Base-by-base conservation (phyloP, 768 basidiomycete genomes). In the Mycena rosella region DNA sequence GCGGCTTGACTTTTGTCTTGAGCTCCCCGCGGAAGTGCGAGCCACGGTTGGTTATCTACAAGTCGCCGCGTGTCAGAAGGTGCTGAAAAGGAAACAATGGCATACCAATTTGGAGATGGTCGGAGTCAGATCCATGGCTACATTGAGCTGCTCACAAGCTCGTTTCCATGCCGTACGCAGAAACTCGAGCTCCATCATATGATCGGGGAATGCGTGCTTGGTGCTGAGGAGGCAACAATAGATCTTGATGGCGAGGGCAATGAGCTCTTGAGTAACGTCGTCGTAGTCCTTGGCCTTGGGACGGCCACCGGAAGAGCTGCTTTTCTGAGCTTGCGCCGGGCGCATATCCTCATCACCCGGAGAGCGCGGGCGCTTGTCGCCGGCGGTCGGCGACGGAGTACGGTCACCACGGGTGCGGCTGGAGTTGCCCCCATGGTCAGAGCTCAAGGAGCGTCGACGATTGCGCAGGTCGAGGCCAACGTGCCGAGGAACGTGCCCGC, bases 271-370 rank as follows among this genome's bases (percentile, higher is more conserved):
- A 17, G 48, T 58, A 34, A 14, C n/a, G 9, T 63, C 58, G 36
- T 65, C 65, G 26, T 24, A 56, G 57, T 70, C 69, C 62, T 60
- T 70, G 26, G 64, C 60, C 49, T 38, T 58, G n/a, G 65, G 32
- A 11, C 65, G 65, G 14, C 47, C n/a, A 34, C 6, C 11, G 11
- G 32, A 5, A 18, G 30, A 20, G 9, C n/a, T 22, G 26, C 38
- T 44, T 1, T 36, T 40, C 40, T 27, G 36, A 13, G 44, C 36
- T 26, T 61, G 67, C 0, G 29, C 27, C 0, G 49, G 17, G 0
- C 61, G 55, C n/a, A 68, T 1, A n/a, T 68, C 67, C 2, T 59
- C 32, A 34, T 34, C n/a, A n/a, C n/a, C 6, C 32, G 32, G 32
- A 6, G 32, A 34, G 5, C 32, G 32, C 32, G 32, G 11, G 6